Evolutionary conservation across 2,329 filamentous ascomycete genomes (phyloP), one percentile per base, ranked within the genome.

Genomic region (Aureobasidium uvarum): DNA sequence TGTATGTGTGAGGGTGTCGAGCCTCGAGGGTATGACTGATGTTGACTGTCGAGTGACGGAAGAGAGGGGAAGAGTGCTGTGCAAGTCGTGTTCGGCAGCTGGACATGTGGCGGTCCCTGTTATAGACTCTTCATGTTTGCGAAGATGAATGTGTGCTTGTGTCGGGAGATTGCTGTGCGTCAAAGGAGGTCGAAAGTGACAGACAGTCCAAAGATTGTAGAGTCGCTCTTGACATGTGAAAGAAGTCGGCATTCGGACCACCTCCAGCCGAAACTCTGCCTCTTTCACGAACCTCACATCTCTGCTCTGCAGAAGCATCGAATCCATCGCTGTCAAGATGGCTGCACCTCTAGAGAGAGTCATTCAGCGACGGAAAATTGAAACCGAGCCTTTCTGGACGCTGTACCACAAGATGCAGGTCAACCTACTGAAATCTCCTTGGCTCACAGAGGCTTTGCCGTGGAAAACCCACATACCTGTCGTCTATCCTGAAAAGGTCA

Each of bases 171-270:
- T 16, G 54, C 10, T 55, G 36, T 5, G 31, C 33, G 55, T 13
- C 5, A 28, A 23, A 56, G 52, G 20, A 56, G 52, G 38, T 54
- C 36, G 36, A 55, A 55, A 20, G 36, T 31, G 20, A 55, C 33
- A 11, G 20, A 55, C 33, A 11, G 36, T 25, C 33, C 33, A 55
- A 54, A 41, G 33, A 54, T 13, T 39, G 33, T 55, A 20, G 20
- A 41, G 52, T 33, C 23, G 28, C 8, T 1, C 13, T 43, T 58
- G 38, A 28, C 55, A 58, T 58, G 55, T 58, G 55, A 58, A 56
- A 58, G 38, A 28, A 20, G 28, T 31, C 55, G 20, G 52, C 52
- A 6, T 23, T 54, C 50, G 50, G 50, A 38, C 18, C n/a, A 54
- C 50, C 33, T 38, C 31, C 14, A 14, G 3, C 50, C 50, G 50